Evolutionary conservation across 257 asterid genomes (phyloP).

Genomic region (Solanum gandarillasii): DNA sequence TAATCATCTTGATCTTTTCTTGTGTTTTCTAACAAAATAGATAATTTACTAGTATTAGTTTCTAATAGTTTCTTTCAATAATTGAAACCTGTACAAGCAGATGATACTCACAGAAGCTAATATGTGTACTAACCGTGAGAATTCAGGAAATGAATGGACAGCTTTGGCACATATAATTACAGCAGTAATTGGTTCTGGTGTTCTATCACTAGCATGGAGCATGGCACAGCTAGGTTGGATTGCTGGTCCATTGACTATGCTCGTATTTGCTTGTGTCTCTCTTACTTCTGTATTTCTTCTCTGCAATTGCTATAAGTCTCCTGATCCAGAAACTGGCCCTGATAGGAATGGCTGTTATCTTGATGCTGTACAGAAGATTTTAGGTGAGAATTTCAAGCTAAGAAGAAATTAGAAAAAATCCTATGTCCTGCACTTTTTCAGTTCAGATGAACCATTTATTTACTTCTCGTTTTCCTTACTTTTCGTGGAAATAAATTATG

Average conservation of each 20-base stretch:
- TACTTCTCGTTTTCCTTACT: neutral
- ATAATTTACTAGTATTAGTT: neutral
- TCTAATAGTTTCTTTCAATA: neutral
- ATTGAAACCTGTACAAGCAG: neutral
- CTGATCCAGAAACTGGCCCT: slow-evolving; percentile 34
- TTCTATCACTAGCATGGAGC: slow-evolving; percentile 66
- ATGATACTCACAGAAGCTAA: neutral
- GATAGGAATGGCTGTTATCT: slow-evolving; percentile 29
- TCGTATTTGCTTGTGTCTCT: slow-evolving; percentile 38
- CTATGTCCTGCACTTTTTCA: neutral
- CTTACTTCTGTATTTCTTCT: slow-evolving; percentile 34
- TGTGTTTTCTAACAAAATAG: neutral
- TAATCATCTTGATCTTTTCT: neutral
- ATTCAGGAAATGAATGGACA: slow-evolving; percentile 56
- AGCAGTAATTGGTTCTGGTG: slow-evolving; percentile 73
- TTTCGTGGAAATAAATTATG: neutral
- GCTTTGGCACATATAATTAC: slow-evolving; percentile 73
- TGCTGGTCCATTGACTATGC: slow-evolving; percentile 55
- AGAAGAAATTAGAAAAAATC: neutral
- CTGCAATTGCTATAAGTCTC: slow-evolving; percentile 42
- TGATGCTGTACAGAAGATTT: slow-evolving; percentile 39
- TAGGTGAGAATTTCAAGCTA: slow-evolving; percentile 29
- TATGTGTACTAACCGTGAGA: neutral
- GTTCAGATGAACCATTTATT: neutral
- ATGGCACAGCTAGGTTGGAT: slow-evolving; percentile 70